Base-by-base conservation (phyloP, 83 land plant genomes). In the Diphasiastrum complanatum region DNA sequence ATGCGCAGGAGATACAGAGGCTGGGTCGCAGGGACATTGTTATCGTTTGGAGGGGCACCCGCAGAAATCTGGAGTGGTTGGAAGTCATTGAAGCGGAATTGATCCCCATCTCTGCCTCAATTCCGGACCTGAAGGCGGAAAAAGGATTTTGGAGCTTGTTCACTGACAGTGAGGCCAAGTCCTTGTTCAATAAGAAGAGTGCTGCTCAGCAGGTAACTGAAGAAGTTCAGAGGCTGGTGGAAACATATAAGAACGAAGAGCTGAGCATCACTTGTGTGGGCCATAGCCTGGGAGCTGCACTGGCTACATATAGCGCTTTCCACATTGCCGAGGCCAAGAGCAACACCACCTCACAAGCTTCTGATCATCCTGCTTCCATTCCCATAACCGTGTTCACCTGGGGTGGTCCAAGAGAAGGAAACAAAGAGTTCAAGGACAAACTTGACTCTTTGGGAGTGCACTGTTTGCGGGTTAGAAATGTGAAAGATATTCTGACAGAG, bases 271-370 rank as follows among this genome's bases (percentile, higher is more conserved):
- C 85, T 3, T 22, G 77, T 6, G 66, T 79, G 0, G 93, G 89
- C 18, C 93, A 87, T 69, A 84, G 88, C 75, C 59, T 87, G 18
- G 93, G 93, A 0, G 88, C 85, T 11, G 83, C 93, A 2, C 60
- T 87, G 0, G 79, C 83, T 20, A 79, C 81, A 27, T 64, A 84
- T 6, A 77, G 68, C 27, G 88, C 85, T 1, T 60, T 70, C 2
- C 88, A 87, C 75, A 81, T 87, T 11, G 83, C 58, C 12, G 43
- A 38, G 12, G 16, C 72, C 34, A 83, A 83, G 36, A 78, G 76
- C 16, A 24, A 59, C 40, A 81, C 81, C 75, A 62, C 25, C 30
- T 47, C 54, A n/a, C 22, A 1, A 5, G 61, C 31, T 8, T 24
- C 20, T 29, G 27, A 22, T 26, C 47, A 61, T 18, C 3, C 8